Percentiles rank a stretch among this genome's conserved stretches.
Conservation (phyloP, 2,329 filamentous ascomycete genomes). For the Leptosphaerulina australis region DNA sequence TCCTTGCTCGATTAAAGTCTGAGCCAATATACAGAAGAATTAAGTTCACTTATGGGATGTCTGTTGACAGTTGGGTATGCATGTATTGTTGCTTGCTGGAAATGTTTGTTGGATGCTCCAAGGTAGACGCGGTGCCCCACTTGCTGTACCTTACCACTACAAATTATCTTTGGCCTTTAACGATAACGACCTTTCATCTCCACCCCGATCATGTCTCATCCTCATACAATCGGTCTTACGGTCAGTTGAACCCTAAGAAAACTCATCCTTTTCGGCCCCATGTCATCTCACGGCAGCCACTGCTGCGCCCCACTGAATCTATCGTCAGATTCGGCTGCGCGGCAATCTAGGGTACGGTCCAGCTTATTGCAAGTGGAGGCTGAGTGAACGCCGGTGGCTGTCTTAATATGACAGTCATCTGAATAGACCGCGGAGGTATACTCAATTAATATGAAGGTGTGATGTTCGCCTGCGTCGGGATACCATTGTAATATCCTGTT, state of each 20-base stretch:
- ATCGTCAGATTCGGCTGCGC: conserved; percentile 6
- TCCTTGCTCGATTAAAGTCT: too few relatives aligned
- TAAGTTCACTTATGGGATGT: too few relatives aligned
- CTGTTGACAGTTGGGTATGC: too few relatives aligned
- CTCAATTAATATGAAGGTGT: not conserved
- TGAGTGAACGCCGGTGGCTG: conserved; percentile 11
- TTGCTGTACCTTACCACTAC: too few relatives aligned
- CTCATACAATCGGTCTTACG: not conserved
- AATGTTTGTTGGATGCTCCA: too few relatives aligned
- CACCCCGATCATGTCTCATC: too few relatives aligned
- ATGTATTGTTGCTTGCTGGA: too few relatives aligned
- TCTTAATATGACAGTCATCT: conserved; percentile 9
- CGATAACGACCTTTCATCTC: too few relatives aligned
- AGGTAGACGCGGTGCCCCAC: too few relatives aligned
- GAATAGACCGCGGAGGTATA: not conserved
- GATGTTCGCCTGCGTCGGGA: not conserved
- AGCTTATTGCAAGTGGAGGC: conserved; percentile 9
- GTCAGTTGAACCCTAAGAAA: not conserved
- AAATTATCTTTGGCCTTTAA: too few relatives aligned
- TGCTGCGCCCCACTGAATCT: conserved; percentile 12
- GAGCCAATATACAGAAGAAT: too few relatives aligned
- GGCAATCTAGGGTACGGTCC: conserved; percentile 12
- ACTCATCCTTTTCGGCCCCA: not conserved
- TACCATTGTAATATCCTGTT: not conserved
- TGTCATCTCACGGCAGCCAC: not conserved